Evolutionary conservation across 495 filamentous ascomycete genomes (phyloP).

Genomic region (Penicillium daleae): DNA sequence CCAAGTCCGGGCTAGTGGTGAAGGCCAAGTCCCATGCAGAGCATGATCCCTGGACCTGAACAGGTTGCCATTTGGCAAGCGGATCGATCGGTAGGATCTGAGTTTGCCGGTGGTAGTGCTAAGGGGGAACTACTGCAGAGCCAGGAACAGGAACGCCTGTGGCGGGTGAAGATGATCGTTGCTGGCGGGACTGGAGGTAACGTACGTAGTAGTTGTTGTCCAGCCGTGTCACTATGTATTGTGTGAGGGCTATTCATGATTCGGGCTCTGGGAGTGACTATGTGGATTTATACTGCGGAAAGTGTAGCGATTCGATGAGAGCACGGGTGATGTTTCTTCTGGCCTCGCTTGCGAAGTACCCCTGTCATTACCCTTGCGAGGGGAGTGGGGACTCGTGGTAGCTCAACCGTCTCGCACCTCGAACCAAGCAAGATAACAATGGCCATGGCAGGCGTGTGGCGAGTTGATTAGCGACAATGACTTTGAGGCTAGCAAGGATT

Average conservation of each 20-base stretch:
- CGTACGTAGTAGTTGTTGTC: neutral
- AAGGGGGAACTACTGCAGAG: slow-evolving; percentile 7
- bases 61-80: neutral
- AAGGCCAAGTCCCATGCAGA: slow-evolving; percentile 1
- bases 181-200: neutral
- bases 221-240: neutral
- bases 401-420: neutral
- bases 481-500: neutral
- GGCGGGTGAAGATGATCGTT: neutral
- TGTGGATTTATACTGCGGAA: neutral
- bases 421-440: neutral
- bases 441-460: neutral
- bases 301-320: neutral
- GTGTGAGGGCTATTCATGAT: neutral
- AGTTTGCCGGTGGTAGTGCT: neutral
- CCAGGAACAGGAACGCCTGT: too few relatives aligned
- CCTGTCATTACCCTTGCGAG: neutral
- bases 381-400: neutral
- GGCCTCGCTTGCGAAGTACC: neutral
- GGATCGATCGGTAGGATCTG: slow-evolving; percentile 7
- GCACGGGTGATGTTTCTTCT: neutral
- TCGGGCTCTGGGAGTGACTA: neutral
- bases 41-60: neutral
- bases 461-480: neutral
- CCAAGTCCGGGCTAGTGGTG: slow-evolving; percentile 1